These are phyloP conservation scores for Wickerhamomyces rabaulensis DNA, from an alignment of 805 yeast genomes.

Conservation along the genomic window DNA sequence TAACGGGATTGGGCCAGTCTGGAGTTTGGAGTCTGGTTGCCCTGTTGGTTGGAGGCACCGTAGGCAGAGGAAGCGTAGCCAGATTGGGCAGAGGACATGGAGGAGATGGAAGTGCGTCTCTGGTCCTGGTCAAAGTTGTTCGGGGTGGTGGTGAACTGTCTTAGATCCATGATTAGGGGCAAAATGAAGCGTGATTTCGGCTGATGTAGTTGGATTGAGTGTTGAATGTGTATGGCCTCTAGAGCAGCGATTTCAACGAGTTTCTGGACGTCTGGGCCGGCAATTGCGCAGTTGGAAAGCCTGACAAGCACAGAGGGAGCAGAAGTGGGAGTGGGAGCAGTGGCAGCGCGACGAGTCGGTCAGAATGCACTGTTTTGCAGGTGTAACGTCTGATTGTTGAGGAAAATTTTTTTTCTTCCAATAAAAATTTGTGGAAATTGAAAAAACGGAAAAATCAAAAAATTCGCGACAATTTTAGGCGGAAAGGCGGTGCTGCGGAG, in stretches of 20 bases:
- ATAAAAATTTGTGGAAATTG: not conserved
- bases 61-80: constrained; percentile 22
- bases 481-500: too few species aligned
- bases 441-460: too few species aligned
- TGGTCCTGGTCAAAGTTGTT: constrained; percentile 21
- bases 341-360: not conserved
- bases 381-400: too few species aligned
- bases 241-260: too few species aligned
- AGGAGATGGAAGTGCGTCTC: constrained; percentile 24
- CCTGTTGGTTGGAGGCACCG: constrained; percentile 5
- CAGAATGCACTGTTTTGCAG: not conserved
- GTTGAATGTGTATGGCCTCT: too few species aligned
- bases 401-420: not conserved
- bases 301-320: too few species aligned
- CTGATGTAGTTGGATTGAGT: too few species aligned
- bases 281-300: not conserved
- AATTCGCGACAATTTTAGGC: too few species aligned
- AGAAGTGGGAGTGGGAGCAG: not conserved
- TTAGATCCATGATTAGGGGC: constrained; percentile 31
- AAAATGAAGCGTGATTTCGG: too few species aligned
- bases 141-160: constrained; percentile 32
- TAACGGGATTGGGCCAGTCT: constrained; percentile 22
- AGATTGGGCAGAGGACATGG: constrained; percentile 22
- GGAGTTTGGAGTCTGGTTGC: constrained; percentile 12
- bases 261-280: not conserved